Conservation (phyloP, 768 basidiomycete genomes). For the Strobilomyces dryophilus region DNA sequence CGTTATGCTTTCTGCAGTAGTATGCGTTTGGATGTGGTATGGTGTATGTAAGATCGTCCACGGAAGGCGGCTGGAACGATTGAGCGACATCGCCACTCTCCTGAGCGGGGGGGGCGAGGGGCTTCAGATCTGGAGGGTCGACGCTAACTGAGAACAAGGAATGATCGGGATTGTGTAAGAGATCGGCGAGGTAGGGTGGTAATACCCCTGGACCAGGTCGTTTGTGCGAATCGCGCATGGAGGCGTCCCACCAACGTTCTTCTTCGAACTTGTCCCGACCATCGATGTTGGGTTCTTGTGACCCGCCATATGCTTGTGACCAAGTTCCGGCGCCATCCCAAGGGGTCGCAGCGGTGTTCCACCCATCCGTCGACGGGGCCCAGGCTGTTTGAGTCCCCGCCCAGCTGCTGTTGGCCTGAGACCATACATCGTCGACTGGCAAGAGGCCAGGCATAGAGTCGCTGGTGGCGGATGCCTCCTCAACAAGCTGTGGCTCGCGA, state of each 20-base stretch:
- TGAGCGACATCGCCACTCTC: constrained; percentile 15
- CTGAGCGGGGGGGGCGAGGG: constrained; percentile 14
- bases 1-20: constrained; percentile 78
- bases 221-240: constrained; percentile 37
- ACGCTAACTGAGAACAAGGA: constrained; percentile 60
- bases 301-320: constrained; percentile 17
- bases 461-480: constrained; percentile 36
- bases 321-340: constrained; percentile 26
- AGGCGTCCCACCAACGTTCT: constrained; percentile 63
- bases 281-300: constrained; percentile 45
- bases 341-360: constrained; percentile 20
- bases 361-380: constrained; percentile 12
- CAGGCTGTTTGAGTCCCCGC: constrained; percentile 9
- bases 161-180: constrained; percentile 70
- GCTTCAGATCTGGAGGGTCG: constrained; percentile 31
- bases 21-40: constrained; percentile 81
- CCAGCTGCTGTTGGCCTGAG: constrained; percentile 13
- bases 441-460: constrained; percentile 36
- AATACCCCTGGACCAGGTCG: constrained; percentile 73
- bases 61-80: constrained; percentile 41
- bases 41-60: constrained; percentile 61
- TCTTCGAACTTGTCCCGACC: constrained; percentile 62
- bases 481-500: constrained; percentile 55
- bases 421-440: constrained; percentile 31
- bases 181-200: constrained; percentile 61